These are phyloP conservation scores for Gossypium turneri DNA, from an alignment of 345 rosid genomes.

Conservation along the genomic window DNA sequence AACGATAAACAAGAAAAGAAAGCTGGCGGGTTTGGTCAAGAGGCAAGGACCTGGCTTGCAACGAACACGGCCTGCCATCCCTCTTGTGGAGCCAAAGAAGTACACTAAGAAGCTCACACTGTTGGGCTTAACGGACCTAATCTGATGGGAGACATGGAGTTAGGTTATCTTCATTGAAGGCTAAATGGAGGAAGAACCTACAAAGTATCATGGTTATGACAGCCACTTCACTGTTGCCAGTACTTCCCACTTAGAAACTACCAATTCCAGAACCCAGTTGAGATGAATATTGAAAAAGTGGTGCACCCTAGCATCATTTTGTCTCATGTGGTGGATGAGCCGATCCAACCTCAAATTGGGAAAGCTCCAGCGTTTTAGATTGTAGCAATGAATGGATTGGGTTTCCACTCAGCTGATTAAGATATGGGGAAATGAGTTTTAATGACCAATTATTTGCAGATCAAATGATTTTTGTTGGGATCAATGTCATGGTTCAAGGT, in stretches of 20 bases:
- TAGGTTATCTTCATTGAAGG: conserved; percentile 57
- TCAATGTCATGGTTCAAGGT: conserved; percentile 39
- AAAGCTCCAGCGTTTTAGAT: conserved; percentile 5
- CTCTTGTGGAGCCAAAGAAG: no score
- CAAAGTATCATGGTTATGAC: conserved; percentile 24
- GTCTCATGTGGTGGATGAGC: conserved; percentile 26
- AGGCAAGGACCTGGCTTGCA: no score
- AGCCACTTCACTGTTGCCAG: conserved; percentile 36
- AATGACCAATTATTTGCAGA: conserved; percentile 22
- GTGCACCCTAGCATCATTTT: conserved; percentile 67
- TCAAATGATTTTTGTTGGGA: conserved; percentile 11
- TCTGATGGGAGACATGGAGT: conserved; percentile 29
- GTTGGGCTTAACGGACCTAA: no score
- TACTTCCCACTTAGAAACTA: conserved; percentile 46
- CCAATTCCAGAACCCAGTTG: conserved; percentile 33
- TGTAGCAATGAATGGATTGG: conserved; percentile 52
- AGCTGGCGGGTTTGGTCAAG: no score
- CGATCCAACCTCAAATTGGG: conserved; percentile 25
- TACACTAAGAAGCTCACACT: no score
- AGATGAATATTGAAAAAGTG: conserved; percentile 46
- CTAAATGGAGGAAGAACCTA: conserved; percentile 44
- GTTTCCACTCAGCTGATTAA: conserved; percentile 52
- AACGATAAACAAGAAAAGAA: no score
- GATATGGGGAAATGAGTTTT: conserved; percentile 34
- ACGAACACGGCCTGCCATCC: no score